Evolutionary conservation across 1,139 yeast genomes (phyloP), one percentile per base, ranked within the genome.

Genomic region (Casaregolazyma suthepensis): DNA sequence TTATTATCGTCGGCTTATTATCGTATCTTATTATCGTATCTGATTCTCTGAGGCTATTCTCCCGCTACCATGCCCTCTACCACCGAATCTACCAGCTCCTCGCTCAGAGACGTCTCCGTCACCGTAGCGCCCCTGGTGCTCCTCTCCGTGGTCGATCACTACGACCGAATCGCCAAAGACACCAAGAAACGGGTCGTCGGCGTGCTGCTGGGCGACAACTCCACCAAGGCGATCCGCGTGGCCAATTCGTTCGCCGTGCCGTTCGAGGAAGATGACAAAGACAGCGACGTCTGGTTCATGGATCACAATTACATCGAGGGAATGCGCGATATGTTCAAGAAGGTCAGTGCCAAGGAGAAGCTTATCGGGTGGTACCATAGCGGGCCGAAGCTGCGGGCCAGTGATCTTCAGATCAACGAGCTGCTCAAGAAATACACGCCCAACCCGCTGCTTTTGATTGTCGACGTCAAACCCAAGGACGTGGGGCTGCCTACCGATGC

Each of bases 331-430:
- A 94, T 94, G 99, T 93, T 89, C 73, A 89, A 87, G 69, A 93
- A 94, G 71, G 93, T 93, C 67, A 93, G 91, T 73, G 99, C 99
- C 26, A 89, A 88, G 73, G 99, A 94, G 69, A 87, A 83, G 69
- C 77, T 94, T 56, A 84, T 94, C 69, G 99, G 99, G 10, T 94
- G 99, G 99, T 94, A 94, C 68, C 99, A 94, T 69, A 85, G 96
- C 17, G 99, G 99, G 1, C 98, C 98, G 13, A 90, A 91, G 70
- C 79, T 94, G 62, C 83, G 82, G 63, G 80, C 93, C 1, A 85
- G 95, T 17, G 99, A 94, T 69, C 76, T 93, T 61, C 88, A 87
- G 67, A 93, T 94, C 66, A 93, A 91, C 66, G 97, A 93, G 61
- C 71, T 85, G 51, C 90, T 94, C 74, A 91, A 87, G 70, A 85